These are phyloP conservation scores for Podaxis sp. DNA, from an alignment of 768 basidiomycete genomes.

Conservation along the genomic window DNA sequence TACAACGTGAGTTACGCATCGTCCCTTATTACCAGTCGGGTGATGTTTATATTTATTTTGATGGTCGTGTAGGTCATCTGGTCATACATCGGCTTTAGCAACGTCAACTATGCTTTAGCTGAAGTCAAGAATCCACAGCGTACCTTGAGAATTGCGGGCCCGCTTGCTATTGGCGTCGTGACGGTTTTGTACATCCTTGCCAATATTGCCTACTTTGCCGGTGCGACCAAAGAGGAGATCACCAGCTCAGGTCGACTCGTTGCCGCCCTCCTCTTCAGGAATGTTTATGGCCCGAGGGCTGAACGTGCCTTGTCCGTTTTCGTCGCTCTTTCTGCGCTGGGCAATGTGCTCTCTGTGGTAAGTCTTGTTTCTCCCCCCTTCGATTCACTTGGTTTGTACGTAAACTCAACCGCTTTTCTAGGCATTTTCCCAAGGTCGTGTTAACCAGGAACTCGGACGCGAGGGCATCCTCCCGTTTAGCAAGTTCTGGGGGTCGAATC, in stretches of 20 bases:
- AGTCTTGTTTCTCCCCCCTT: neutral
- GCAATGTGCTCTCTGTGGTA: conserved; percentile 49
- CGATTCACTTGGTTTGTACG: neutral
- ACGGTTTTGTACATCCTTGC: conserved; percentile 53
- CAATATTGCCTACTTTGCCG: conserved; percentile 65
- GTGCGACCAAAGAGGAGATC: conserved; percentile 61
- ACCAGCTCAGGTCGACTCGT: conserved; percentile 50
- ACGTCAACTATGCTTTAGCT: conserved; percentile 62
- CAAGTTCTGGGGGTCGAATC: conserved; percentile 54
- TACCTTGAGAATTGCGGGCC: conserved; percentile 59
- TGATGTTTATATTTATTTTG: neutral
- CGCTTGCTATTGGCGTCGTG: conserved; percentile 51
- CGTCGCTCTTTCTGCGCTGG: conserved; percentile 53
- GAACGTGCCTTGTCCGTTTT: conserved; percentile 35
- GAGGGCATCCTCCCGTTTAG: conserved; percentile 62
- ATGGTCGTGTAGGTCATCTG: conserved; percentile 35
- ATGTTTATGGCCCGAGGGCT: conserved; percentile 52
- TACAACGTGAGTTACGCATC: conserved; percentile 36
- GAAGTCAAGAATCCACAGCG: conserved; percentile 59
- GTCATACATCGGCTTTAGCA: conserved; percentile 57
- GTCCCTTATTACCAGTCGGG: neutral
- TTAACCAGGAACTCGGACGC: conserved; percentile 59
- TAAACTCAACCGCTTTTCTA: conserved; percentile 16
- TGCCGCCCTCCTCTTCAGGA: conserved; percentile 62
- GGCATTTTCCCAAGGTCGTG: conserved; percentile 30